Conservation (phyloP, 2,329 filamentous ascomycete genomes). For the Colletotrichum sidae region DNA sequence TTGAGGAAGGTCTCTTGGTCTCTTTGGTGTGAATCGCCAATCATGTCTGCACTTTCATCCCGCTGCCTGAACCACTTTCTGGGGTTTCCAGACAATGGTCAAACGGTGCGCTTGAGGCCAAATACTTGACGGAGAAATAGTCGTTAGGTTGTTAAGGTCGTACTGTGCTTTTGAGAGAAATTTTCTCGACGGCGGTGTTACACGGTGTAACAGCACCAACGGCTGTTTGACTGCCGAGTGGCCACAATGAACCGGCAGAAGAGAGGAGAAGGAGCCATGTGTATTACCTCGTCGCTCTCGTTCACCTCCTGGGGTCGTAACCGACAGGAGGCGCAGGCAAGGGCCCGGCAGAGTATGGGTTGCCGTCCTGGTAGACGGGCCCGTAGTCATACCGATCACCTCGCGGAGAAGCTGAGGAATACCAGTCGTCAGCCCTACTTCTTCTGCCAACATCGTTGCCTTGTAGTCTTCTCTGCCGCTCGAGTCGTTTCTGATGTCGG, state of each 20-base stretch:
- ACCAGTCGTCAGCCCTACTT: conserved; percentile 59
- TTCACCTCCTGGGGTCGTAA: conserved; percentile 51
- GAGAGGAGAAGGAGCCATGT: not conserved
- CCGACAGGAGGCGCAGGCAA: conserved; percentile 56
- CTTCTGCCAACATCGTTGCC: conserved; percentile 47
- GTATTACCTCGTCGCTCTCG: conserved; percentile 25
- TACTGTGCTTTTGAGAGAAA: no score
- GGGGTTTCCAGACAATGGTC: not conserved
- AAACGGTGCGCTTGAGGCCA: no score
- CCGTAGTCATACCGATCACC: conserved; percentile 52
- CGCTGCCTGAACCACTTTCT: no score
- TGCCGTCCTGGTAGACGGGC: conserved; percentile 60
- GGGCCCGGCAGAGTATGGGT: conserved; percentile 55
- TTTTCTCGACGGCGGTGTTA: no score
- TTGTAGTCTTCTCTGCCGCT: conserved; percentile 47
- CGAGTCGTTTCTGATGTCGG: conserved; percentile 61
- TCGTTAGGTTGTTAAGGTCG: no score
- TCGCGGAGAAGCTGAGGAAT: conserved; percentile 53
- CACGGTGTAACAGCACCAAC: not conserved
- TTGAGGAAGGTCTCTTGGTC: not conserved
- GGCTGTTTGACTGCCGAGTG: no score
- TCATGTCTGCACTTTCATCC: conserved; percentile 4
- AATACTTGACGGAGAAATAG: no score
- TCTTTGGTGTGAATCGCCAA: conserved; percentile 10
- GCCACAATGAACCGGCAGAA: no score